Conservation (phyloP, 2,329 filamentous ascomycete species). For the Incumbomyces delicatus region DNA sequence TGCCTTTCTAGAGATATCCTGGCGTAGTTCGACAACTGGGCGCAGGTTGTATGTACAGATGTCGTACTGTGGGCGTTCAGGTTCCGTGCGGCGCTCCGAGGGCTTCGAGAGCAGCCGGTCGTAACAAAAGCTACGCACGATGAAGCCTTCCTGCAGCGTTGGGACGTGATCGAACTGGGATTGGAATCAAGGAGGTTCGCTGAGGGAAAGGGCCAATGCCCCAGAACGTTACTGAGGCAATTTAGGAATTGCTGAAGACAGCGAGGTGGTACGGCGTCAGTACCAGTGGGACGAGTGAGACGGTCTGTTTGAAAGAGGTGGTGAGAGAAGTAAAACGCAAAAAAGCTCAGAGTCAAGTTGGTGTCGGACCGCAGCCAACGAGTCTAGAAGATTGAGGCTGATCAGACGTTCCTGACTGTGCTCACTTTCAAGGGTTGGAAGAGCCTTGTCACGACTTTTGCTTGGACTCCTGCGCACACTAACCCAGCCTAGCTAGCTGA, state of each 20-base stretch:
- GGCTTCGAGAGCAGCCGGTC: too few relatives aligned
- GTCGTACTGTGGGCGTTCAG: too few relatives aligned
- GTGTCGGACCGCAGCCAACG: conserved; percentile 3
- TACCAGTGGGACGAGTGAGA: background rate
- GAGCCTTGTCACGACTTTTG: background rate
- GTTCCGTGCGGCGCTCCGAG: too few relatives aligned
- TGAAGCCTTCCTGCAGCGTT: too few relatives aligned
- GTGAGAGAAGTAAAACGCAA: background rate
- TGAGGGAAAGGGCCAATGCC: background rate
- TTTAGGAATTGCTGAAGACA: background rate
- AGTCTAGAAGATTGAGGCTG: background rate
- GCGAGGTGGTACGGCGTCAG: background rate
- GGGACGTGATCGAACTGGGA: too few relatives aligned
- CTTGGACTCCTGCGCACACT: background rate
- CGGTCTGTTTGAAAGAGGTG: background rate
- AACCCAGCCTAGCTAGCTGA: background rate
- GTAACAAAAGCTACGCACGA: too few relatives aligned
- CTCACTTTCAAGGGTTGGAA: conserved; percentile 1
- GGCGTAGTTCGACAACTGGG: too few relatives aligned
- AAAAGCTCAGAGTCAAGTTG: background rate
- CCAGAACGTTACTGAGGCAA: background rate
- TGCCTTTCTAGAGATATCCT: too few relatives aligned
- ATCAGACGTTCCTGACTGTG: conserved; percentile 5
- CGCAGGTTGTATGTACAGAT: too few relatives aligned
- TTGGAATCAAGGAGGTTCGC: background rate